Evolutionary conservation across 208 protist species (phyloP).

Genomic region (Phytomonas francai): DNA sequence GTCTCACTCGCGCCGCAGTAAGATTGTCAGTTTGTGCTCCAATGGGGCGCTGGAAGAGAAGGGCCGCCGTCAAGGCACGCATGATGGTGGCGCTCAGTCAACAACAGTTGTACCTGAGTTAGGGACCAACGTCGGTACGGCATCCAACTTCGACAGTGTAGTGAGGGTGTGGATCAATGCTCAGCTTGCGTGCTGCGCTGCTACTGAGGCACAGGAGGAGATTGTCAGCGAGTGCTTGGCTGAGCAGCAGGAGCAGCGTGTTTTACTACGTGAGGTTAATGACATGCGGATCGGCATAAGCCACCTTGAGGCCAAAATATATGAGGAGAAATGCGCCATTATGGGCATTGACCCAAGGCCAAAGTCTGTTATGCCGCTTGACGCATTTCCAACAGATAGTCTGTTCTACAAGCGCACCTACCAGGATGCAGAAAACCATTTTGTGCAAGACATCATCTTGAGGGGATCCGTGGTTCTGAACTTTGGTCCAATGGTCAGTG

Average conservation of each 20-base stretch:
- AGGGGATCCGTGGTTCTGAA: slow-evolving; percentile 47
- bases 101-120: slow-evolving; percentile 5
- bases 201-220: slow-evolving; percentile 37
- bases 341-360: slow-evolving; percentile 22
- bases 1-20: slow-evolving; percentile 36
- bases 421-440: slow-evolving; percentile 31
- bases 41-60: slow-evolving; percentile 14
- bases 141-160: slow-evolving; percentile 22
- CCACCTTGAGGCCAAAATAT: slow-evolving; percentile 42
- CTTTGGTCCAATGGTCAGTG: slow-evolving; percentile 35
- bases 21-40: slow-evolving; percentile 29
- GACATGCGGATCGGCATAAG: slow-evolving; percentile 58
- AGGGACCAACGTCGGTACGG: slow-evolving; percentile 10
- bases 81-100: background rate
- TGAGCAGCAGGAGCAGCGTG: slow-evolving; percentile 66
- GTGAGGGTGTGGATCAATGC: slow-evolving; percentile 52
- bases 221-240: slow-evolving; percentile 58
- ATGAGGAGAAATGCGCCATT: slow-evolving; percentile 47
- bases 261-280: slow-evolving; percentile 66
- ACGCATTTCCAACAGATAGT: slow-evolving; percentile 30
- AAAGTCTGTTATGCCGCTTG: slow-evolving; percentile 27
- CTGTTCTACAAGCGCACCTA: slow-evolving; percentile 51
- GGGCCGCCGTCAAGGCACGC: background rate
- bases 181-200: slow-evolving; percentile 54
- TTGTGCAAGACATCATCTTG: slow-evolving; percentile 56